Evolutionary conservation across 108 stramenopile genomes (phyloP), one percentile per base, ranked within the genome.

Genomic region (Craspedostauros australis): DNA sequence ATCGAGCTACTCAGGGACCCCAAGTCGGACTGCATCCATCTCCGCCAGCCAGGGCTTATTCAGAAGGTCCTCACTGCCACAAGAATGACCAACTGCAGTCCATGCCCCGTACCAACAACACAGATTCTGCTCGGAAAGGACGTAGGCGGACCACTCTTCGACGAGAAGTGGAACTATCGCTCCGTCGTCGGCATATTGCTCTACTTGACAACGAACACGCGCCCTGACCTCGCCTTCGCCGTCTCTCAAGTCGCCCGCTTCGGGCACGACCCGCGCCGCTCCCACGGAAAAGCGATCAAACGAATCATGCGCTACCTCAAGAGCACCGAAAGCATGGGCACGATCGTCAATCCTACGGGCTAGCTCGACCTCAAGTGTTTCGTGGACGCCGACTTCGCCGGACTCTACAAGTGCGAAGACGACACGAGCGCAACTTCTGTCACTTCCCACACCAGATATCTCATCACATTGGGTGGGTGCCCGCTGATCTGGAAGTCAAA

Each of bases 381-480:
- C 44, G 65, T 62, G 22, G 70, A 76, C 59, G 71, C 75, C 20
- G 75, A 80, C 38, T 77, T 73, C 54, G 37, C 56, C 42, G 66
- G 71, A 4, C 36, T 76, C 2, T 64, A 38, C 23, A 39, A 50
- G 4, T 30, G 50, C 7, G 79, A 80, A 28, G 16, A 43, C 23
- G 20, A 54, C 1, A 15, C 37, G 15, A 30, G 46, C 43, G 58
- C 71, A 8, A 38, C 23, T 5, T 64, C 53, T 39, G 79, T 57
- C 5, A 41, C 47, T 14, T 76, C 74, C 25, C 46, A 72, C 1
- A 73, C 72, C 42, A 72, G 79, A 22, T 76, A 62, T 48, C 40
- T 80, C 25, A 70, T 80, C 31, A 18, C 2, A 1, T 37, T 64
- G 0, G 27, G 40, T 26, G 62, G 52, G 4, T 62, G 59, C 27